Evolutionary conservation across 2,329 filamentous ascomycete genomes (phyloP).

Genomic region (Xylaria sp.): DNA sequence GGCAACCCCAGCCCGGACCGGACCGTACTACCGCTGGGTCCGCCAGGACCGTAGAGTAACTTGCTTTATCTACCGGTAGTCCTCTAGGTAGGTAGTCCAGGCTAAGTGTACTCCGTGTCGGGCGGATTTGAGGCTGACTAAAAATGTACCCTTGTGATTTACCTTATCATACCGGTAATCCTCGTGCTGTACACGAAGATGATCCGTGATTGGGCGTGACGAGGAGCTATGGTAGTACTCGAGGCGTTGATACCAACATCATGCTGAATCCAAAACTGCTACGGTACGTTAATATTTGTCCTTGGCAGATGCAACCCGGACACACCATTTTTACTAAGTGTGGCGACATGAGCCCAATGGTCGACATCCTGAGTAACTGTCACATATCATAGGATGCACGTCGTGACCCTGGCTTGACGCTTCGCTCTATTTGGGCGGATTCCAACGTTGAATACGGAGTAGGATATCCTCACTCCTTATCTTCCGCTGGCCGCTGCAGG

Average conservation of each 20-base stretch:
- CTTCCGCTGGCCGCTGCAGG: slow-evolving; percentile 7
- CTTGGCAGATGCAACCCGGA: slow-evolving; percentile 16
- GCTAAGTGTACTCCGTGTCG: not conserved
- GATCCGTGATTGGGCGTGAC: slow-evolving; percentile 20
- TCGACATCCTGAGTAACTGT: slow-evolving; percentile 11
- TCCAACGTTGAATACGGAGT: too few species aligned
- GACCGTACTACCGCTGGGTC: slow-evolving; percentile 22
- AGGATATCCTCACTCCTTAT: slow-evolving; percentile 7
- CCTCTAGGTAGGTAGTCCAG: not conserved
- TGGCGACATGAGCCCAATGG: slow-evolving; percentile 6
- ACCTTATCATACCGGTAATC: slow-evolving; percentile 5
- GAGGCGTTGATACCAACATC: slow-evolving; percentile 5
- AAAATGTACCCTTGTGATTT: not conserved
- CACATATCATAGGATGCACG: slow-evolving; percentile 11
- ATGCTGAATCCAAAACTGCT: slow-evolving; percentile 4
- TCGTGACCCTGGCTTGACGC: not conserved
- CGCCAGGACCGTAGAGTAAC: slow-evolving; percentile 1
- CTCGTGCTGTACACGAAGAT: not conserved
- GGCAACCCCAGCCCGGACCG: slow-evolving; percentile 8
- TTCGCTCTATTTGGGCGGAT: not conserved
- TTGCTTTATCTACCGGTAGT: not conserved
- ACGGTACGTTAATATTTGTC: not conserved
- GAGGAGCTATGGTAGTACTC: slow-evolving; percentile 15
- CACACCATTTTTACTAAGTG: slow-evolving; percentile 7
- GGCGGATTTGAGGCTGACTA: slow-evolving; percentile 13